Base-by-base conservation (phyloP, 176 grass and related monocot genomes). In the Phyllostachys edulis region DNA sequence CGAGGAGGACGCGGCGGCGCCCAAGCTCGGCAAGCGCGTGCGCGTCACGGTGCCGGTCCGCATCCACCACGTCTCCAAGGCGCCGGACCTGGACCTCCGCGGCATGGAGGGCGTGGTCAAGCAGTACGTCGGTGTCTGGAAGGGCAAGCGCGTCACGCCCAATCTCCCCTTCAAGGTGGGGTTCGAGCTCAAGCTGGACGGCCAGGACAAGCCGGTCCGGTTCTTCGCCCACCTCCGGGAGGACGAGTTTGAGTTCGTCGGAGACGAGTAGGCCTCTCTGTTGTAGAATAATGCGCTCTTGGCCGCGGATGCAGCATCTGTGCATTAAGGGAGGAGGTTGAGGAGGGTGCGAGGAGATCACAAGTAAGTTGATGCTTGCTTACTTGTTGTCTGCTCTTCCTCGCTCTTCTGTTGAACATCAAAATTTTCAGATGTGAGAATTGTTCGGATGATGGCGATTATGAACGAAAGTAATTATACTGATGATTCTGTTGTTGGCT, bases 151-250 rank as follows among this genome's bases (percentile, higher is more conserved):
- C 49, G 65, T 99, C 80, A 92, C 89, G 24, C 77, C 93, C 17
- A 99, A 86, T 84, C 86, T 95, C 21, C 96, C 93, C 4, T 99
- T 94, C 79, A 90, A 87, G 77, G 89, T 99, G 71, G 93, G 90
- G 60, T 96, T 99, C 65, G 73, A 92, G 27, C 38, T 99, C 69
- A 68, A 50, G 69, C 50, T 94, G 7, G 91, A 92, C 0, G 91
- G 83, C 6, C 93, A 89, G 83, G 83, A 78, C 26, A 95, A 91
- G 79, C 91, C 89, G 0, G 74, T 92, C 32, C 89, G 89, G 87
- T 88, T 99, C 88, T 26, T 99, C 36, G 86, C 90, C n/a, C 96
- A 99, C 71, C 93, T 99, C 49, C 88, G 85, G 44, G 96, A 94
- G 70, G 88, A 92, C 66, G 96, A 99, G 81, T 96, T 99, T 84